Evolutionary conservation across 768 basidiomycete species (phyloP).

Genomic region (Tulasnella calospora): DNA sequence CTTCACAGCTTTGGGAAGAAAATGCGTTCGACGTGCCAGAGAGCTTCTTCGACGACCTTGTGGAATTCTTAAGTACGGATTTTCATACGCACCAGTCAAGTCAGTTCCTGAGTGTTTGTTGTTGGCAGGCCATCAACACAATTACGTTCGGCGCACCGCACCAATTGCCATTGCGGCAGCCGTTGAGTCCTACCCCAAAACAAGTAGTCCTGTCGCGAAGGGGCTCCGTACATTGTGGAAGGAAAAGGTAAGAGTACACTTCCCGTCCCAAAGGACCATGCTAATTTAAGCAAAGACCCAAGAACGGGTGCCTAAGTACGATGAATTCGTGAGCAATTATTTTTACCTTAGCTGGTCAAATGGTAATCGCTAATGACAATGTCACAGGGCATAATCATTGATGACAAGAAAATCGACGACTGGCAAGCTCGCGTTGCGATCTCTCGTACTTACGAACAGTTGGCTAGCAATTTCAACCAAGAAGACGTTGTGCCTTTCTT

Average conservation of each 20-base stretch:
- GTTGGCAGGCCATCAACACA: conserved; percentile 63
- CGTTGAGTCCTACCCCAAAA: conserved; percentile 40
- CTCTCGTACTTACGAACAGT: conserved; percentile 57
- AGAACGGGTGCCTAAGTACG: conserved; percentile 84
- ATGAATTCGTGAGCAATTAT: conserved; percentile 67
- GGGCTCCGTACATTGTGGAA: conserved; percentile 68
- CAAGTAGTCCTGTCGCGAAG: conserved; percentile 25
- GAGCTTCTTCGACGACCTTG: conserved; percentile 51
- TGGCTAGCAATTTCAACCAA: conserved; percentile 62
- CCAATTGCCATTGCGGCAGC: conserved; percentile 45
- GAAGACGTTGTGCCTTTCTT: conserved; percentile 68
- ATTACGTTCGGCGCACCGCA: conserved; percentile 66
- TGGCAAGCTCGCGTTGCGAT: conserved; percentile 78
- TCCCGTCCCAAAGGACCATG: neutral
- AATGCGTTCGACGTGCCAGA: conserved; percentile 88
- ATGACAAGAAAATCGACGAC: conserved; percentile 78
- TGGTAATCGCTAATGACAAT: conserved; percentile 8
- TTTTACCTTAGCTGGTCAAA: neutral
- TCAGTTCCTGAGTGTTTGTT: neutral
- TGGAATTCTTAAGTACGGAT: conserved; percentile 60
- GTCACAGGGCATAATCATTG: conserved; percentile 86
- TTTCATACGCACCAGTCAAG: conserved; percentile 1
- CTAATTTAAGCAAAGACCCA: conserved; percentile 53
- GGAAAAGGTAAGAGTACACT: conserved; percentile 56
- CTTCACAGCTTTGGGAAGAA: conserved; percentile 85